Base-by-base conservation (phyloP, 257 asterid genomes). In the Ilex aquifolium region DNA sequence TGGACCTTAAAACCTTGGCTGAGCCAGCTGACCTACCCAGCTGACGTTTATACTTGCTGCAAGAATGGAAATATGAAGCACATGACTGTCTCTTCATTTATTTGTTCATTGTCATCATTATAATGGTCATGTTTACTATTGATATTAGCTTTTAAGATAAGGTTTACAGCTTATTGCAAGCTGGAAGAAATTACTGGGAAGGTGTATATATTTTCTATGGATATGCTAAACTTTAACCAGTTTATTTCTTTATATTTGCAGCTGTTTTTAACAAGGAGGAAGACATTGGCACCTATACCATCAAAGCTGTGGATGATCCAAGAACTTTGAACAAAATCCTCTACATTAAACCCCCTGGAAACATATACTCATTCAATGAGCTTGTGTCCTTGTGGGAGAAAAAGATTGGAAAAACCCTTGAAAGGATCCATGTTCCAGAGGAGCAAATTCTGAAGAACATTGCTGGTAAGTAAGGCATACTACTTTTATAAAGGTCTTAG, bases 271-370 rank as follows among this genome's bases (percentile, higher is more conserved):
- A 71, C 17, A 69, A 67, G 64, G 87, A 82, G 76, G 81, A 76
- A 64, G 87, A 82, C 61, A 65, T 82, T 13, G 89, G 78, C 56
- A 71, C 72, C 6, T 85, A 68, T 56, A 82, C 87, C 31, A 72
- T 82, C 61, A 78, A 61, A 63, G 79, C 85, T 16, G 81, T 74
- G 62, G 90, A 82, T 64, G 93, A 85, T 71, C 77, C 82, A 27
- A 76, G 74, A 66, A 82, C 82, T 56, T 53, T 64, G 69, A 77
- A 85, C 60, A 83, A 80, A 79, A 72, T 71, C 65, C 84, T 83
- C 60, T 82, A 80, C 62, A 29, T 85, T 36, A 73, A 76, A 31
- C 85, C 90, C 52, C 80, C 77, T 7, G 67, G 65, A 62, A 85
- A 83, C 71, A 52, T 76, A 12, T 65, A 78, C 11, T 75, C 88